A percentile compares a stretch with the other conserved stretches of the same genome.
Evolutionary conservation across 208 protist species (phyloP).

Genomic region (Novymonas esmeraldas): DNA sequence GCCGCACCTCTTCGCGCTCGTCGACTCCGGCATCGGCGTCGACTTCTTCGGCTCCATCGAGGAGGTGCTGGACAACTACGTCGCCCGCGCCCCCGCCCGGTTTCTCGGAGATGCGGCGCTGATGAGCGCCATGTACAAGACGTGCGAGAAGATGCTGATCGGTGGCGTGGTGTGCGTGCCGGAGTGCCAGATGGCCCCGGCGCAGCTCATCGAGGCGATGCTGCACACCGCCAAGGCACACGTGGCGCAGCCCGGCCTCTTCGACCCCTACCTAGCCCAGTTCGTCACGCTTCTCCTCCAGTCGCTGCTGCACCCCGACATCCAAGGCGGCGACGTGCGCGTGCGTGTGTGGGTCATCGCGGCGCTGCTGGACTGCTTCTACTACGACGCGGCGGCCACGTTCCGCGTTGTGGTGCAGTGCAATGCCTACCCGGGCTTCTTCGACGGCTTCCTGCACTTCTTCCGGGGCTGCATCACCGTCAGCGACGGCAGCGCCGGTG

Average conservation of each 20-base stretch:
- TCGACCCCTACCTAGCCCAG: slow-evolving; percentile 62
- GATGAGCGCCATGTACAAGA: slow-evolving; percentile 72
- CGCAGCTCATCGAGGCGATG: slow-evolving; percentile 87
- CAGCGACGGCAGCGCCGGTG: not conserved
- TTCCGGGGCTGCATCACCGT: slow-evolving; percentile 51
- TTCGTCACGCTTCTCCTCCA: slow-evolving; percentile 74
- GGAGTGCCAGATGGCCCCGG: slow-evolving; percentile 61
- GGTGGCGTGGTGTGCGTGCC: slow-evolving; percentile 46
- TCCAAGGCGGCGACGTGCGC: slow-evolving; percentile 47
- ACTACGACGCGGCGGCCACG: slow-evolving; percentile 76
- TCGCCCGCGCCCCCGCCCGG: slow-evolving; percentile 63
- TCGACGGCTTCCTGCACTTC: slow-evolving; percentile 74
- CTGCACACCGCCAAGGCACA: slow-evolving; percentile 83
- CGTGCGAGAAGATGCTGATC: slow-evolving; percentile 87
- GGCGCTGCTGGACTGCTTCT: slow-evolving; percentile 87
- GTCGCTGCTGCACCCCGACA: slow-evolving; percentile 62
- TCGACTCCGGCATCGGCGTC: slow-evolving; percentile 81
- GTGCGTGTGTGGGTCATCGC: slow-evolving; percentile 83
- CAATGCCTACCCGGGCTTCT: slow-evolving; percentile 74
- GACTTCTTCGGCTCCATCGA: slow-evolving; percentile 86
- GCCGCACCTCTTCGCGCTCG: slow-evolving; percentile 60
- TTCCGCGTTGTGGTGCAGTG: slow-evolving; percentile 51
- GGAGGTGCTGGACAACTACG: slow-evolving; percentile 85
- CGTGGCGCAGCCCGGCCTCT: slow-evolving; percentile 37
- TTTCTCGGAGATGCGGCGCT: slow-evolving; percentile 64